Conservation (phyloP, 371 early-diverging fungal genomes). For the Mucor piriformis region DNA sequence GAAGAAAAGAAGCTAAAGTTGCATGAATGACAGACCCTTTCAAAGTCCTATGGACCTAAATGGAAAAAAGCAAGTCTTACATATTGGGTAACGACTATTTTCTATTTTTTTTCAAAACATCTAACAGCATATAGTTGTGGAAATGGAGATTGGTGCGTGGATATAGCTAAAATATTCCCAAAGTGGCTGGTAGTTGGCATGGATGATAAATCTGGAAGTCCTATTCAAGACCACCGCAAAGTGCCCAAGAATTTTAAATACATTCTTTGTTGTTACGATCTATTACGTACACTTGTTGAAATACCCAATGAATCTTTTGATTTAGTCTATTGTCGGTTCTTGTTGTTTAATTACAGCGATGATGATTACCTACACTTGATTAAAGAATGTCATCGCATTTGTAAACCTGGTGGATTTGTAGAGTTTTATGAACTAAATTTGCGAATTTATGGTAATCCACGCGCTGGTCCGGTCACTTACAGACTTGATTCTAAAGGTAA, state of each 20-base stretch:
- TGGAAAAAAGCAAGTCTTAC: constrained; percentile 3
- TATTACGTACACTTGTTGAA: constrained; percentile 30
- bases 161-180: constrained; percentile 34
- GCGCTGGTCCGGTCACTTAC: constrained; percentile 37
- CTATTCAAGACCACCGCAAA: constrained; percentile 13
- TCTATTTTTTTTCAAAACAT: too few relatives aligned
- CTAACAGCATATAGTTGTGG: constrained; percentile 23
- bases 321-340: constrained; percentile 37
- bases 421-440: constrained; percentile 48
- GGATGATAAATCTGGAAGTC: constrained; percentile 31
- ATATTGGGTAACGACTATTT: neutral
- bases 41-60: constrained; percentile 8
- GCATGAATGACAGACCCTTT: constrained; percentile 8
- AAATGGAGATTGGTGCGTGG: constrained; percentile 39
- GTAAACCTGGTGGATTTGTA: constrained; percentile 36
- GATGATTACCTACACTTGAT: constrained; percentile 32
- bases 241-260: constrained; percentile 35
- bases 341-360: constrained; percentile 28
- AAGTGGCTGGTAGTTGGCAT: constrained; percentile 42
- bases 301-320: constrained; percentile 41
- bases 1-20: neutral
- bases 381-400: constrained; percentile 36
- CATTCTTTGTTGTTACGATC: constrained; percentile 21
- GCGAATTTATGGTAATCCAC: constrained; percentile 37
- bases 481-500: constrained; percentile 33